Conservation (phyloP, 495 filamentous ascomycete genomes). For the Penicillium odoratum region DNA sequence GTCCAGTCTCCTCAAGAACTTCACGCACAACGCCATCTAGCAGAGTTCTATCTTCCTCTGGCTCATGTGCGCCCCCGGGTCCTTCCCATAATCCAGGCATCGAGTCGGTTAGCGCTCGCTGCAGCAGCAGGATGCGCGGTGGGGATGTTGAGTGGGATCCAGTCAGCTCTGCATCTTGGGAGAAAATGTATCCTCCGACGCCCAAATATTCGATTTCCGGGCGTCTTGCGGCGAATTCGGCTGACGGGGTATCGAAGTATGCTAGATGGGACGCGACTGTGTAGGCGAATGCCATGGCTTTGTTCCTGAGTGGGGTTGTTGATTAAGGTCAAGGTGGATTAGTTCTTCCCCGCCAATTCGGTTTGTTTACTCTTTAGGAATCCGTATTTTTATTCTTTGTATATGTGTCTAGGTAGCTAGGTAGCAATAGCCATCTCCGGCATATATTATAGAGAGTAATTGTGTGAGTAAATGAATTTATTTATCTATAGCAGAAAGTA, state of each 20-base stretch:
- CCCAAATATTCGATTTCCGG: constrained; percentile 38
- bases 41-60: constrained; percentile 46
- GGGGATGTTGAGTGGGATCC: not conserved
- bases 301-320: not conserved
- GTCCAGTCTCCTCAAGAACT: constrained; percentile 59
- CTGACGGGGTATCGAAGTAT: constrained; percentile 37
- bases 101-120: constrained; percentile 45
- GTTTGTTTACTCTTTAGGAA: too few relatives aligned
- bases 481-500: not conserved
- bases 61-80: constrained; percentile 55
- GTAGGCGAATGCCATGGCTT: constrained; percentile 25
- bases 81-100: constrained; percentile 57
- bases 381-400: not conserved
- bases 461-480: too few relatives aligned
- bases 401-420: too few relatives aligned
- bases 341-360: not conserved
- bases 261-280: constrained; percentile 40
- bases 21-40: constrained; percentile 56
- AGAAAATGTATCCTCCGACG: constrained; percentile 48
- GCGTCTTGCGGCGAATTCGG: constrained; percentile 30
- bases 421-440: too few relatives aligned
- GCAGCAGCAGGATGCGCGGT: constrained; percentile 51
- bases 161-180: constrained; percentile 9
- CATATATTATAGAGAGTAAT: too few relatives aligned
- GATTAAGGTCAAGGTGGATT: not conserved